These are phyloP conservation scores for Neofusicoccum umdonicola DNA, from an alignment of 2,329 filamentous ascomycete species.

Conservation along the genomic window DNA sequence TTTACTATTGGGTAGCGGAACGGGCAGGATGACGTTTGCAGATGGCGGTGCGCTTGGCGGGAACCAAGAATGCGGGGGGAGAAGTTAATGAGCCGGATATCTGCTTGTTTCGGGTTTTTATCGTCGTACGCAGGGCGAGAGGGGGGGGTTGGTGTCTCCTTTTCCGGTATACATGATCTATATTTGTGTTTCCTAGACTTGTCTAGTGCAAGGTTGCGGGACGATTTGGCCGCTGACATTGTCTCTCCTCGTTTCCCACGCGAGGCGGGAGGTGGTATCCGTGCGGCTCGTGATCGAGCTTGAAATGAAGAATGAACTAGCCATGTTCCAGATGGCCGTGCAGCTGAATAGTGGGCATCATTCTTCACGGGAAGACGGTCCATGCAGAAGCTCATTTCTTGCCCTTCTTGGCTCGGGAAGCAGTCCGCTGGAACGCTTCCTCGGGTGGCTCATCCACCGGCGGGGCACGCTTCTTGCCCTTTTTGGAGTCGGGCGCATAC, in stretches of 20 bases:
- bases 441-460: slow-evolving; percentile 59
- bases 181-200: neutral
- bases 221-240: neutral
- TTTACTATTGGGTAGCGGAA: neutral
- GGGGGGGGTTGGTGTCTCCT: neutral
- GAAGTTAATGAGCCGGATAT: neutral
- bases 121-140: neutral
- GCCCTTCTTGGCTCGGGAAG: slow-evolving; percentile 27
- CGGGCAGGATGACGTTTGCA: slow-evolving; percentile 9
- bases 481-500: slow-evolving; percentile 37
- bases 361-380: neutral
- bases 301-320: neutral
- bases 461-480: slow-evolving; percentile 46
- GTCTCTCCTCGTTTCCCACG: neutral
- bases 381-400: slow-evolving; percentile 13
- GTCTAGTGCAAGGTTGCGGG: neutral
- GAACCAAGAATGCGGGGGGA: neutral
- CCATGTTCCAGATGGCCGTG: neutral
- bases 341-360: neutral
- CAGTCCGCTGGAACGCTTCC: slow-evolving; percentile 53
- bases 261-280: neutral
- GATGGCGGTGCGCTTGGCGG: neutral
- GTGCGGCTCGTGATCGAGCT: neutral
- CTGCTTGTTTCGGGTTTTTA: neutral
- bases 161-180: neutral